phyloP scores from a whole-genome alignment of 2,329 filamentous ascomycete genomes.

The Capronia epimyces region DNA sequence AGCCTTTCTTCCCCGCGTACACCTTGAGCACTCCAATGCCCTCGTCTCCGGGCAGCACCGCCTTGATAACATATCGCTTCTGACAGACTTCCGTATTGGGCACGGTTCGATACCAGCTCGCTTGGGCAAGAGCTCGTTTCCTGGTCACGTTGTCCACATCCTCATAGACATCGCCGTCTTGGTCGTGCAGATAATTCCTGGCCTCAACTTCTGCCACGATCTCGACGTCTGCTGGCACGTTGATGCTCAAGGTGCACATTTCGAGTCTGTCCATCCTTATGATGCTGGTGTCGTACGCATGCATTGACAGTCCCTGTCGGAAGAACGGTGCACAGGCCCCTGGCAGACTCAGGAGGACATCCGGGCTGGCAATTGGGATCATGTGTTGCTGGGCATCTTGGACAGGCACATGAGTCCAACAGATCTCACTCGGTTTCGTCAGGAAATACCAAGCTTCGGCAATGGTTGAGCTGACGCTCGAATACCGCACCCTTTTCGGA shows the following conservation, averaged over 20 bases:
- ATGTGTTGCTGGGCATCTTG: conserved; percentile 87
- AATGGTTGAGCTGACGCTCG: conserved; percentile 60
- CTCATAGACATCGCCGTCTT: conserved; percentile 88
- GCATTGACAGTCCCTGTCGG: conserved; percentile 70
- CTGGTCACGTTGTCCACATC: conserved; percentile 71
- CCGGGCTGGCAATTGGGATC: conserved; percentile 77
- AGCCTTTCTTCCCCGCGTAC: conserved; percentile 85
- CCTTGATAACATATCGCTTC: conserved; percentile 92
- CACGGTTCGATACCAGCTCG: conserved; percentile 74
- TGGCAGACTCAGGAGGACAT: conserved; percentile 79
- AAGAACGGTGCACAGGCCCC: conserved; percentile 85
- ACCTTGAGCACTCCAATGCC: conserved; percentile 81
- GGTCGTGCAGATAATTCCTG: conserved; percentile 70
- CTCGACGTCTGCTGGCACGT: conserved; percentile 84
- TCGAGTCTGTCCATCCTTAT: conserved; percentile 85
- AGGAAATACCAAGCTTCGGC: conserved; percentile 94
- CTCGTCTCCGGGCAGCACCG: conserved; percentile 83
- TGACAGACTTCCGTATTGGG: conserved; percentile 35
- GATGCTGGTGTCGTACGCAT: conserved; percentile 85
- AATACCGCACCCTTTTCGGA: conserved; percentile 71
- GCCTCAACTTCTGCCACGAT: conserved; percentile 89
- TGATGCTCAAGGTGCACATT: conserved; percentile 82
- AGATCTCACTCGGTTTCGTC: conserved; percentile 78
- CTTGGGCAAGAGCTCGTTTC: conserved; percentile 83
- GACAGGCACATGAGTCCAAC: conserved; percentile 92